Percentiles rank a stretch among this genome's conserved stretches.
phyloP scores from a whole-genome alignment of 352 stramenopile species.

The Globisporangium okanoganense region DNA sequence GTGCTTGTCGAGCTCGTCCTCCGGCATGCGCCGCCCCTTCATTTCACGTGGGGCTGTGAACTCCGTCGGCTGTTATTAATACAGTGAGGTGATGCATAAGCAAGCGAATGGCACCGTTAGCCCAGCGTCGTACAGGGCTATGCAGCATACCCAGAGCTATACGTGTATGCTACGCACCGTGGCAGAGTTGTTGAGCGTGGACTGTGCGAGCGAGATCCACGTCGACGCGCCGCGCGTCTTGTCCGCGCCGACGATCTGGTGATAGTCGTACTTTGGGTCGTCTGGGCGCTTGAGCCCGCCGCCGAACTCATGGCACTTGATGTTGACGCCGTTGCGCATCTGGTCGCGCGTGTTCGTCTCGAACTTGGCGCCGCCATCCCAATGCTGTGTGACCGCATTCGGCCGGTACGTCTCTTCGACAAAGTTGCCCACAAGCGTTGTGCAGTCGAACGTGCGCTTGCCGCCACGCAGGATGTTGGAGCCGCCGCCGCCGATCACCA shows the following conservation, averaged over 20 bases:
- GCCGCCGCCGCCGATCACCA: conserved; percentile 48
- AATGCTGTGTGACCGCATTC: conserved; percentile 32
- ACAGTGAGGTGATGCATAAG: neutral
- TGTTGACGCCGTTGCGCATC: conserved; percentile 45
- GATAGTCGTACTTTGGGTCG: conserved; percentile 68
- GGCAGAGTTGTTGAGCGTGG: conserved; percentile 43
- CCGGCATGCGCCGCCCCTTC: conserved; percentile 35
- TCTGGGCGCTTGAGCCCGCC: conserved; percentile 38
- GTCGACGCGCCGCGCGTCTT: conserved; percentile 40
- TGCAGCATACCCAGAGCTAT: neutral
- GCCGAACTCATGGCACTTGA: conserved; percentile 39
- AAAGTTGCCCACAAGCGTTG: conserved; percentile 79
- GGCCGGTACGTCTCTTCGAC: conserved; percentile 75
- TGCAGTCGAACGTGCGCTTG: conserved; percentile 75
- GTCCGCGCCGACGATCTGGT: conserved; percentile 60
- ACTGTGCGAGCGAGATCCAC: conserved; percentile 63
- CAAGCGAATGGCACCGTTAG: neutral
- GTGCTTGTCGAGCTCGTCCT: conserved; percentile 53
- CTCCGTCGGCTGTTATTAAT: conserved; percentile 33
- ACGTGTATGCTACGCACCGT: conserved; percentile 18
- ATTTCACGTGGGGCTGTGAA: conserved; percentile 64
- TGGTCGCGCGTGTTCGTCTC: conserved; percentile 52
- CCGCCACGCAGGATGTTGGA: conserved; percentile 81
- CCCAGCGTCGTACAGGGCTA: neutral
- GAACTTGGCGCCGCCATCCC: conserved; percentile 44